A percentile compares a stretch with the other conserved stretches of the same genome.
Conservation (phyloP, 371 early-diverging fungal genomes). For the Mortierella sp. region DNA sequence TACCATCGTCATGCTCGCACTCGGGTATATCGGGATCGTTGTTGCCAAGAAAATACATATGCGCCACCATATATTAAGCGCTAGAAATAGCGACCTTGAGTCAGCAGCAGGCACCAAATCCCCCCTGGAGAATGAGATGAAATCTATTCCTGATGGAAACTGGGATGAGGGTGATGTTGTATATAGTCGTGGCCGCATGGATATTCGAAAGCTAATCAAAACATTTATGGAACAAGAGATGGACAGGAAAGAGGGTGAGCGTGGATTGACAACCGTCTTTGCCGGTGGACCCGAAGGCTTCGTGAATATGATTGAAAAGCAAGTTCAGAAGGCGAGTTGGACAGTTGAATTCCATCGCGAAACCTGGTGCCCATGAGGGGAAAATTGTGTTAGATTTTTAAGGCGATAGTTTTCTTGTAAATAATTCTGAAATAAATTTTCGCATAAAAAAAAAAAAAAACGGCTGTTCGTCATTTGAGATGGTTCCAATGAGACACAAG, state of each 20-base stretch:
- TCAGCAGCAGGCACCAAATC: conserved; percentile 7
- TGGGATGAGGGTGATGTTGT: conserved; percentile 54
- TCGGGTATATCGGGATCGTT: conserved; percentile 29
- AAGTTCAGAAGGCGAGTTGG: conserved; percentile 40
- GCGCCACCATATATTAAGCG: conserved; percentile 27
- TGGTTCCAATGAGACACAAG: no score
- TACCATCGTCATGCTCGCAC: conserved; percentile 22
- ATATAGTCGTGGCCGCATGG: conserved; percentile 42
- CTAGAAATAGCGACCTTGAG: conserved; percentile 20
- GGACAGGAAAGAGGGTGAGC: conserved; percentile 29
- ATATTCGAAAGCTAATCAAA: conserved; percentile 30
- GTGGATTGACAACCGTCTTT: conserved; percentile 40
- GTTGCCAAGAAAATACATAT: conserved; percentile 27
- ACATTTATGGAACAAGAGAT: conserved; percentile 33
- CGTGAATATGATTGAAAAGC: conserved; percentile 40
- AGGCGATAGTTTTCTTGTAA: neutral
- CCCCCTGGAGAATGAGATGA: conserved; percentile 13
- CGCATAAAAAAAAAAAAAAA: no score
- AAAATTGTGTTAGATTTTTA: neutral
- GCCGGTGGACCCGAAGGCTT: conserved; percentile 50
- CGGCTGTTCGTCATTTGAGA: no score
- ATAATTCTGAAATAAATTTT: no score
- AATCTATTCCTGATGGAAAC: conserved; percentile 39
- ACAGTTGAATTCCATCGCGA: conserved; percentile 49
- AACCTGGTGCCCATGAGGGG: conserved; percentile 46